Evolutionary conservation across 352 stramenopile genomes (phyloP), one percentile per base, ranked within the genome.

Genomic region (Phytophthora syringae): DNA sequence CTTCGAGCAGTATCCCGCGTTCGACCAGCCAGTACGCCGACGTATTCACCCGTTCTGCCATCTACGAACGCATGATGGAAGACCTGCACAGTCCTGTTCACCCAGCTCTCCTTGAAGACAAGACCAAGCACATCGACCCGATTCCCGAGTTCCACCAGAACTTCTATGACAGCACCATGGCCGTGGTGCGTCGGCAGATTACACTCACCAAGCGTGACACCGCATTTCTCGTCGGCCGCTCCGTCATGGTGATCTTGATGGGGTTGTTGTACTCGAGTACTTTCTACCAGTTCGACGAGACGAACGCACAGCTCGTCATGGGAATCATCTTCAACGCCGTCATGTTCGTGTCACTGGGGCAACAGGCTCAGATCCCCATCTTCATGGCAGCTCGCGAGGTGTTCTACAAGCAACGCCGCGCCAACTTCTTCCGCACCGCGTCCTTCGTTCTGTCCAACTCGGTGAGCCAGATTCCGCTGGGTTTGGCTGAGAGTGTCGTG

Each of bases 381-480:
- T 51, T 95, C 47, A 86, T 96, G 42, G 74, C 82, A 11, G 68
- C 67, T 22, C 76, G 76, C 7, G 75, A 66, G 1, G 55, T 88
- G 10, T 95, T 90, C 65, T 94, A 95, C 74, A 94, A 92, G 56
- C 88, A 96, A 27, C 71, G 74, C 10, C 74, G 84, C 44, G 70
- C 78, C 34, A 93, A 95, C 60, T 95, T 95, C 65, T 94, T 86
- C 60, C 81, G 80, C 13, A 79, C 86, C 16, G 70, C 74, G 4
- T 82, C 81, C 13, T 96, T 87, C 58, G 76, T 93, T 28, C 50
- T 93, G 10, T 73, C 67, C 0, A 70, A 47, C 15, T 74, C 73
- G 0, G 56, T 77, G 7, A 67, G 48, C 15, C 66, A 79, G 22
- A 36, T 86, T 10, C 68, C 79, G 42, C 21, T 84, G 44, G 49